These are phyloP conservation scores for Phlebiopsis gigantea DNA, from an alignment of 768 basidiomycete species.

Conservation along the genomic window DNA sequence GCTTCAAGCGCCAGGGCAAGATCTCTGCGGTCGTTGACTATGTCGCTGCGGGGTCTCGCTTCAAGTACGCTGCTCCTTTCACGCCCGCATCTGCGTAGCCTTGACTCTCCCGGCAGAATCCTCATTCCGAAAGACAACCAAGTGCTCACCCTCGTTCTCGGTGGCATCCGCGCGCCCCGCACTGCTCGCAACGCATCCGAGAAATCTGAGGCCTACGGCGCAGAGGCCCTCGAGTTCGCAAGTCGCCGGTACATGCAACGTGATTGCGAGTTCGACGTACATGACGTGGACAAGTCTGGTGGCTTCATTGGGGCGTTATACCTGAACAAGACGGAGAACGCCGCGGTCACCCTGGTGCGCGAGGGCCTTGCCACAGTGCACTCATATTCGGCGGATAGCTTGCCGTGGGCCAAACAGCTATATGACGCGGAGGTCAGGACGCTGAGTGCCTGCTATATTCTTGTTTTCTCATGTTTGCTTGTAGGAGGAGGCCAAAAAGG, in stretches of 20 bases:
- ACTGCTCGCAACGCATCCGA: slow-evolving; percentile 76
- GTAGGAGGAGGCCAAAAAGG: slow-evolving; percentile 77
- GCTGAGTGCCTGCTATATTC: slow-evolving; percentile 8
- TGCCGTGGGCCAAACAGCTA: slow-evolving; percentile 76
- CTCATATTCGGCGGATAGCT: slow-evolving; percentile 76
- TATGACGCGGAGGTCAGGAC: slow-evolving; percentile 71
- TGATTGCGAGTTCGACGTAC: slow-evolving; percentile 91
- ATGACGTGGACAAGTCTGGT: slow-evolving; percentile 87
- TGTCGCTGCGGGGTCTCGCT: slow-evolving; percentile 90
- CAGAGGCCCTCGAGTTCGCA: slow-evolving; percentile 77
- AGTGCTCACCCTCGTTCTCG: slow-evolving; percentile 86
- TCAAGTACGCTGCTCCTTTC: slow-evolving; percentile 56
- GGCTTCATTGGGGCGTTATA: slow-evolving; percentile 92
- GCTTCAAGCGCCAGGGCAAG: slow-evolving; percentile 85
- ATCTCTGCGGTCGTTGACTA: slow-evolving; percentile 88
- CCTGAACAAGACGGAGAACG: slow-evolving; percentile 82
- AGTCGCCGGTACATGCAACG: slow-evolving; percentile 85
- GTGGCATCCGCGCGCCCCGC: slow-evolving; percentile 88
- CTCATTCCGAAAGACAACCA: slow-evolving; percentile 89
- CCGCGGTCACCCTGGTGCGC: slow-evolving; percentile 72
- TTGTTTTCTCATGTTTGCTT: not conserved
- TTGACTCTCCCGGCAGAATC: slow-evolving; percentile 50
- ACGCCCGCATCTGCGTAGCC: not conserved
- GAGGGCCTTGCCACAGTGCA: slow-evolving; percentile 91
- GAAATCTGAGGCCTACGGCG: slow-evolving; percentile 85